Conservation (phyloP, 1,139 yeast species). For the Hanseniaspora uvarum region DNA sequence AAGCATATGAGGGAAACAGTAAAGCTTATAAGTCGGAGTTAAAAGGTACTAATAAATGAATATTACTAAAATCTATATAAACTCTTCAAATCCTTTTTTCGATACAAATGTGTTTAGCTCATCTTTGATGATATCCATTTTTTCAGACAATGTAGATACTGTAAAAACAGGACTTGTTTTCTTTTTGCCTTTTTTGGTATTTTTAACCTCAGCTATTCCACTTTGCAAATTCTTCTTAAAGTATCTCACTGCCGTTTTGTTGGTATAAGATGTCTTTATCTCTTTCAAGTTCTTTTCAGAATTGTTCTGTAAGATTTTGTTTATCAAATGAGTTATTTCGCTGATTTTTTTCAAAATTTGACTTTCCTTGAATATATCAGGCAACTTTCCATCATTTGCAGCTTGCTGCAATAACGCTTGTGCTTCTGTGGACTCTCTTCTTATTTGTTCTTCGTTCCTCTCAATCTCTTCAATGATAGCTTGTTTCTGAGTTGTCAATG, state of each 20-base stretch:
- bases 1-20: background rate
- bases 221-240: conserved; percentile 2
- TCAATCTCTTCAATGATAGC: background rate
- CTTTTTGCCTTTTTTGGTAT: background rate
- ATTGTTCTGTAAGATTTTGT: background rate
- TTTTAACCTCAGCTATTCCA: background rate
- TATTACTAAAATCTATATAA: background rate
- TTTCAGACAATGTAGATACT: background rate
- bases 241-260: background rate
- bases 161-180: background rate
- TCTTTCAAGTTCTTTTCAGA: conserved; percentile 22
- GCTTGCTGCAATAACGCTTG: background rate
- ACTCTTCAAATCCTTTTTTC: background rate
- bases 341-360: background rate
- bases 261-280: conserved; percentile 19
- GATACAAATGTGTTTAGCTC: background rate
- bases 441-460: background rate
- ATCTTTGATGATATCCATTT: background rate
- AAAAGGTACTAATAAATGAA: background rate
- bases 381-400: background rate
- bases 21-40: background rate
- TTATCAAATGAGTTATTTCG: background rate
- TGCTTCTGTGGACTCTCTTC: background rate
- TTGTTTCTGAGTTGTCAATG: background rate
- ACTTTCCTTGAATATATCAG: background rate